These are phyloP conservation scores for Myrmaecium sp. DNA, from an alignment of 2,329 filamentous ascomycete species.

Conservation along the genomic window DNA sequence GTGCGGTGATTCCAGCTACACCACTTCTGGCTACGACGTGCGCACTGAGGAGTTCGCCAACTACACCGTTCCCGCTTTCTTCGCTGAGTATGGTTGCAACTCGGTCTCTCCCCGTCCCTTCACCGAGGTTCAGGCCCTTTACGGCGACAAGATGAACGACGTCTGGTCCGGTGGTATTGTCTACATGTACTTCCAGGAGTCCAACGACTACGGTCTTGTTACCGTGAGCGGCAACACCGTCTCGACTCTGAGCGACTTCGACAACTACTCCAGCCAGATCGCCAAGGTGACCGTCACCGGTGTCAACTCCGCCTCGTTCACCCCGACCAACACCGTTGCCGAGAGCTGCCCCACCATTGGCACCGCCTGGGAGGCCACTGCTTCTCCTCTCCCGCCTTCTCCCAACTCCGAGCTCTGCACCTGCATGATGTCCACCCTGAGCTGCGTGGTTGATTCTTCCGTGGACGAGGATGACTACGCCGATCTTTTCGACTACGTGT, in stretches of 20 bases:
- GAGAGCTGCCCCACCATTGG: slow-evolving; percentile 52
- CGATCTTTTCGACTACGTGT: slow-evolving; percentile 58
- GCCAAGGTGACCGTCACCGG: slow-evolving; percentile 48
- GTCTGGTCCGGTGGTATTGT: slow-evolving; percentile 95
- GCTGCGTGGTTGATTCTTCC: slow-evolving; percentile 46
- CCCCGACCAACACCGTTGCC: slow-evolving; percentile 50
- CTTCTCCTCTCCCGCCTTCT: slow-evolving; percentile 55
- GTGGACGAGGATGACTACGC: slow-evolving; percentile 43
- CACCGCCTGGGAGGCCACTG: slow-evolving; percentile 50
- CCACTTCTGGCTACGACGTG: slow-evolving; percentile 60
- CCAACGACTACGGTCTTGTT: slow-evolving; percentile 76
- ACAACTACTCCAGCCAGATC: slow-evolving; percentile 53
- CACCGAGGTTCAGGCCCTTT: slow-evolving; percentile 71
- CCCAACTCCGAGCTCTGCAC: slow-evolving; percentile 65
- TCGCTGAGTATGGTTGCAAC: slow-evolving; percentile 98
- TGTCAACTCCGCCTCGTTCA: slow-evolving; percentile 52
- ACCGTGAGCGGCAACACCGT: slow-evolving; percentile 41
- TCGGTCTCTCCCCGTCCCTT: slow-evolving; percentile 55
- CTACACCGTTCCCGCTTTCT: slow-evolving; percentile 92
- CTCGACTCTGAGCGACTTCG: slow-evolving; percentile 57
- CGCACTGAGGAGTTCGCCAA: slow-evolving; percentile 74
- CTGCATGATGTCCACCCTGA: slow-evolving; percentile 65
- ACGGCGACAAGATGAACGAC: slow-evolving; percentile 59
- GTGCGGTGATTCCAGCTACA: slow-evolving; percentile 74
- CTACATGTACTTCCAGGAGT: slow-evolving; percentile 95